phyloP scores from a whole-genome alignment of 768 basidiomycete species.

The Amanita polypyramis region DNA sequence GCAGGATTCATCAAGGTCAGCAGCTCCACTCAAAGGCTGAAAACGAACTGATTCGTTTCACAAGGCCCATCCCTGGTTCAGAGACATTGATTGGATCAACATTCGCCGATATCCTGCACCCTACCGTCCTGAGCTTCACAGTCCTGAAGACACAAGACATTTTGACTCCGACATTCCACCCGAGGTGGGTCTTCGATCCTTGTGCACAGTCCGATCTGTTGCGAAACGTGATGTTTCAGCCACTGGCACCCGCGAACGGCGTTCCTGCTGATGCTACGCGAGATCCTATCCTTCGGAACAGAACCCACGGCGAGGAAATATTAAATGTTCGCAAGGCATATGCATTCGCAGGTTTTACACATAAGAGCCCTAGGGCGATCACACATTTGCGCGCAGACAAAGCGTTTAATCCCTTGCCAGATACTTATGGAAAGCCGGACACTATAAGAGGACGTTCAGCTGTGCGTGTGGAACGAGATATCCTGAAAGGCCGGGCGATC shows the following conservation, averaged over 20 bases:
- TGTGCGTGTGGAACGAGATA: slow-evolving; percentile 48
- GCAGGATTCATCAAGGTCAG: slow-evolving; percentile 80
- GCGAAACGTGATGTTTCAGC: slow-evolving; percentile 42
- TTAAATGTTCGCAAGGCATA: slow-evolving; percentile 85
- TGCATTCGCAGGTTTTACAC: slow-evolving; percentile 87
- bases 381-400: slow-evolving; percentile 68
- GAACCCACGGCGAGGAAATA: slow-evolving; percentile 76
- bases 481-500: slow-evolving; percentile 71
- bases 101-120: slow-evolving; percentile 80
- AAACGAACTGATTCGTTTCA: slow-evolving; percentile 10
- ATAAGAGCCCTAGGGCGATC: slow-evolving; percentile 77
- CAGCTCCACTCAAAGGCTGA: slow-evolving; percentile 9
- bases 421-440: slow-evolving; percentile 36
- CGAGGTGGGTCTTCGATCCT: slow-evolving; percentile 48
- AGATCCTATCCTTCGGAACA: slow-evolving; percentile 82
- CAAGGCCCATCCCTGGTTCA: slow-evolving; percentile 85
- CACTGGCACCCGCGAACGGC: slow-evolving; percentile 83
- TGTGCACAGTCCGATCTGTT: slow-evolving; percentile 12
- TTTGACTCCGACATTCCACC: slow-evolving; percentile 92
- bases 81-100: slow-evolving; percentile 81
- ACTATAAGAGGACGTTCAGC: slow-evolving; percentile 55
- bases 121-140: slow-evolving; percentile 75
- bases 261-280: slow-evolving; percentile 75
- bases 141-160: slow-evolving; percentile 85
- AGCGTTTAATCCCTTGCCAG: slow-evolving; percentile 50